These are phyloP conservation scores for Parachlorella kessleri DNA, from an alignment of 139 green algal species.

Conservation along the genomic window DNA sequence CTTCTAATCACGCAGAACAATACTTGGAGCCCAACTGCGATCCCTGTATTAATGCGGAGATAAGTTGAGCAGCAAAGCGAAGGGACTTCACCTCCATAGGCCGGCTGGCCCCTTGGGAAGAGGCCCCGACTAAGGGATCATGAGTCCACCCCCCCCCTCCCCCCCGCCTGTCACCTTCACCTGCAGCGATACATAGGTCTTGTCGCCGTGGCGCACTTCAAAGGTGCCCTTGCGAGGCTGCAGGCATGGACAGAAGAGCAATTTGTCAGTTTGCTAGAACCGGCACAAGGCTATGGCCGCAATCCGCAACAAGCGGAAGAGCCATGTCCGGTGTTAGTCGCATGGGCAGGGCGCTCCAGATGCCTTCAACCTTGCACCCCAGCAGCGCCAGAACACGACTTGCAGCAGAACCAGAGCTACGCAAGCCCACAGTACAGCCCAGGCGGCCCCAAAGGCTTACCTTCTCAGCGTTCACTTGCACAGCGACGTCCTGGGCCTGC, in stretches of 20 bases:
- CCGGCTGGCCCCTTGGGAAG: no score
- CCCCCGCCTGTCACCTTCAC: background rate
- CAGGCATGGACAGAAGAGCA: background rate
- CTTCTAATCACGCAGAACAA: no score
- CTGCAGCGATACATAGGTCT: conserved; percentile 13
- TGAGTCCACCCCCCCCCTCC: no score
- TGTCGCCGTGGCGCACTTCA: conserved; percentile 22
- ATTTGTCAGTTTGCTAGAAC: no score
- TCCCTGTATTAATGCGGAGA: no score
- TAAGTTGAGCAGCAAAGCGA: no score
- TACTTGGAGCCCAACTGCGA: no score
- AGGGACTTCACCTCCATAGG: no score
- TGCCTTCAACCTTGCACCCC: no score
- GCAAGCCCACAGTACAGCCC: background rate
- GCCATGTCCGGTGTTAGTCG: background rate
- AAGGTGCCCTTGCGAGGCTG: conserved; percentile 19
- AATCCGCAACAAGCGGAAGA: background rate
- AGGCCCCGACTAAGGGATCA: no score
- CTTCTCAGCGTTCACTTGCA: conserved; percentile 23
- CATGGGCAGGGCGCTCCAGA: background rate
- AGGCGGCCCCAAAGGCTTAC: background rate
- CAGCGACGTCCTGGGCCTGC: background rate
- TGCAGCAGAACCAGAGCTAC: no score
- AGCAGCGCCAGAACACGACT: no score
- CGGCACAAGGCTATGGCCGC: background rate